A percentile compares a stretch with the other conserved stretches of the same genome.
phyloP scores from a whole-genome alignment of 345 rosid species.

The Acer saccharum region DNA sequence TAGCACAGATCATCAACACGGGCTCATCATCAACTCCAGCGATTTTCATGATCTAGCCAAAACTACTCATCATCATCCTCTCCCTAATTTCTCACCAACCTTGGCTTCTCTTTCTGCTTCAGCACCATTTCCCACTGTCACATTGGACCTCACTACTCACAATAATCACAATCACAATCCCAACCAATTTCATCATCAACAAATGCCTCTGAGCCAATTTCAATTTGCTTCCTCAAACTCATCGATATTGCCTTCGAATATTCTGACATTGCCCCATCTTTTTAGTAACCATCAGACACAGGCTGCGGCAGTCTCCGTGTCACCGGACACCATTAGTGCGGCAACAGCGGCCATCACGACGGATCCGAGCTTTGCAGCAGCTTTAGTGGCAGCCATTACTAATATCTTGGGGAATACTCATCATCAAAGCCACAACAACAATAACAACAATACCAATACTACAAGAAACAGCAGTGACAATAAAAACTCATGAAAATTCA shows the following conservation, averaged over 20 bases:
- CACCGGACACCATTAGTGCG: constrained; percentile 25
- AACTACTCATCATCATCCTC: constrained; percentile 11
- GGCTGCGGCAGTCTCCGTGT: not conserved
- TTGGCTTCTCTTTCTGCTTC: constrained; percentile 54
- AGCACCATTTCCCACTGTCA: constrained; percentile 56
- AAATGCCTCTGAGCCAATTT: constrained; percentile 16
- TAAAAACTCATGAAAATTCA: not conserved
- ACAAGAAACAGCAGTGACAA: constrained; percentile 12
- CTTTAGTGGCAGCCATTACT: constrained; percentile 51
- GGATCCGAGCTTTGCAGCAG: constrained; percentile 52
- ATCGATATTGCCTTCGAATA: not conserved
- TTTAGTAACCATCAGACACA: constrained; percentile 16
- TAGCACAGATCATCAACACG: constrained; percentile 41
- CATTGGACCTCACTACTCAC: constrained; percentile 46
- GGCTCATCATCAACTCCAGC: not conserved
- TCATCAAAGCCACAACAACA: constrained; percentile 6
- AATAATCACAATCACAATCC: constrained; percentile 23
- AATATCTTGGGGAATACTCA: constrained; percentile 29
- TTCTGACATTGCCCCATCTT: constrained; percentile 22
- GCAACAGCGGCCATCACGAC: constrained; percentile 51
- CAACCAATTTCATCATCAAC: constrained; percentile 21
- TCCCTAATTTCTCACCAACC: constrained; percentile 34
- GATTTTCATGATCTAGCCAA: constrained; percentile 28
- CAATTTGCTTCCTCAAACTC: constrained; percentile 5
- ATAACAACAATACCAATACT: not conserved